Base-by-base conservation (phyloP, 805 yeast species). In the Wickerhamomyces strasburgensis region DNA sequence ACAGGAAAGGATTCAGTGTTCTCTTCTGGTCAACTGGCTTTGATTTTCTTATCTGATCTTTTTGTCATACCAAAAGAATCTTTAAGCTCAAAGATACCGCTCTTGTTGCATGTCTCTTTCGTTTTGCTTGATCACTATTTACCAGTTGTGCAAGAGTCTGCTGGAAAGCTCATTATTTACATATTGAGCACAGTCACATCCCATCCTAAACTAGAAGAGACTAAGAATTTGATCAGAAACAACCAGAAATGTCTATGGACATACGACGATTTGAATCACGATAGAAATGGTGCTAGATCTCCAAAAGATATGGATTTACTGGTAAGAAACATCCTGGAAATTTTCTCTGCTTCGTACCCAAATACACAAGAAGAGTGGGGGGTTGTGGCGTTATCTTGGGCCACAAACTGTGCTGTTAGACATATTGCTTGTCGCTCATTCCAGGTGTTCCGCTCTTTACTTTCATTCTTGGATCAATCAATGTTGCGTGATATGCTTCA, bases 391-490 rank as follows among this genome's bases (percentile, higher is more conserved):
- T 66, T 94, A 25, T 70, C 73, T 19, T 93, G 98, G 98, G 97
- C 98, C 0, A 93, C 98, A 0, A 81, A 96, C 2, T 93, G 98
- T 64, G 94, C 97, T 3, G 98, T 90, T 2, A 72, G 97, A 52
- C 99, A 94, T 56, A 75, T 93, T 48, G 98, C 99, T 0, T 93
- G 98, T 48, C 73, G 98, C 18, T 89, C 98, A 0, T 90, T 94
- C 61, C 98, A 93, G 56, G 72, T 89, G 0, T 93, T 89, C 63
- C 68, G 99, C 30, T 84, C 94, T 4, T 60, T 93, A 39, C 63
- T 88, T n/a, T 74, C 85, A 7, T 78, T 80, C 48, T 64, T 90
- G 43, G 97, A 93, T 54, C 89, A 82, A 52, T 69, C 73, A 9
- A 90, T 93, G 96, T 65, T 94, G 31, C 77, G 86, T 38, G 98